These are phyloP conservation scores for Hibiscus mutabilis DNA, from an alignment of 345 rosid genomes.

Conservation along the genomic window DNA sequence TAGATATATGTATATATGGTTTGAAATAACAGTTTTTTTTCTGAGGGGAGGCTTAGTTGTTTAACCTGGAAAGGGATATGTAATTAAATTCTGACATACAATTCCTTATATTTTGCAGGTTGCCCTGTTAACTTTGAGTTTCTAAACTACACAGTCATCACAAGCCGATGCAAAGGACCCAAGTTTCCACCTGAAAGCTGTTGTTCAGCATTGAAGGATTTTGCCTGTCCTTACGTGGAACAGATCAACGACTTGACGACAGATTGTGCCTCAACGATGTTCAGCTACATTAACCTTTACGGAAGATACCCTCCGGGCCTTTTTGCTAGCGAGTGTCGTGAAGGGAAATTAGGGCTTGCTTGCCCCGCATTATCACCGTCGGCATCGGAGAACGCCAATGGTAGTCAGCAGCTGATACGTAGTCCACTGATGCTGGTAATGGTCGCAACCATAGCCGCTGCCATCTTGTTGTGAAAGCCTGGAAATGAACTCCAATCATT, in stretches of 20 bases:
- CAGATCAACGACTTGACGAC: slow-evolving; percentile 38
- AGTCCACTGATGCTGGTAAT: slow-evolving; percentile 6
- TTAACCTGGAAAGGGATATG: neutral
- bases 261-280: slow-evolving; percentile 51
- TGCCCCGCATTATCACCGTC: slow-evolving; percentile 32
- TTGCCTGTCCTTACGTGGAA: slow-evolving; percentile 54
- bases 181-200: slow-evolving; percentile 39
- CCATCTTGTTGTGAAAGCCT: slow-evolving; percentile 20
- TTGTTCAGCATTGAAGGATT: slow-evolving; percentile 48
- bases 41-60: neutral
- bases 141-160: slow-evolving; percentile 44
- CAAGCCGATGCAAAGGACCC: slow-evolving; percentile 52
- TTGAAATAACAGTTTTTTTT: too few species aligned
- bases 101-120: slow-evolving; percentile 22
- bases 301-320: slow-evolving; percentile 66
- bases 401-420: slow-evolving; percentile 12
- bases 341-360: slow-evolving; percentile 46
- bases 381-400: slow-evolving; percentile 10
- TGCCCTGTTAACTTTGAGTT: slow-evolving; percentile 66
- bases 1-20: too few species aligned
- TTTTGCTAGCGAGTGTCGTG: slow-evolving; percentile 46
- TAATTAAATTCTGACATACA: neutral
- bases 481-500: neutral
- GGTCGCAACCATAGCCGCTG: slow-evolving; percentile 7
- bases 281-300: slow-evolving; percentile 53